Evolutionary conservation across 1,284 basidiomycete species (phyloP).

Genomic region (Tilletia indica): DNA sequence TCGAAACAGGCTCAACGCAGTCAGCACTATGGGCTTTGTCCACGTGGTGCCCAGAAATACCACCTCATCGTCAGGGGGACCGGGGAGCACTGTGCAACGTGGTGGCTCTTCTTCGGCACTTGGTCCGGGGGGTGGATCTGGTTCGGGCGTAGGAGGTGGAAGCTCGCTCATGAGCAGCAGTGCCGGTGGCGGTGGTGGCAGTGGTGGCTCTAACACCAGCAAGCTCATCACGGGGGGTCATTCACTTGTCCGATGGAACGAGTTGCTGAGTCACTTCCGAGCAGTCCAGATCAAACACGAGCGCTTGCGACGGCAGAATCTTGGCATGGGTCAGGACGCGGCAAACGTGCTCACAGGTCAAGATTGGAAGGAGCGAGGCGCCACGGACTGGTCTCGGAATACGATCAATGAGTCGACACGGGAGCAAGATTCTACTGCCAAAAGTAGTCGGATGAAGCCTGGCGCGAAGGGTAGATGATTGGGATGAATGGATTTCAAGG

Average conservation of each 20-base stretch:
- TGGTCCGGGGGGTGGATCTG: constrained; percentile 14
- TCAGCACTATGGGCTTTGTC: constrained; percentile 89
- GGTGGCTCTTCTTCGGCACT: constrained; percentile 16
- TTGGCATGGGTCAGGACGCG: background rate
- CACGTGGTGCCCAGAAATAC: constrained; percentile 72
- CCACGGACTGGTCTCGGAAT: too few relatives aligned
- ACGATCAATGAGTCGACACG: too few relatives aligned
- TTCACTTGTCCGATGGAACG: constrained; percentile 48
- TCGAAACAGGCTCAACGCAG: constrained; percentile 86
- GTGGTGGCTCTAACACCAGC: constrained; percentile 19
- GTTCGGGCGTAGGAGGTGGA: background rate
- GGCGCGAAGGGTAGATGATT: too few relatives aligned
- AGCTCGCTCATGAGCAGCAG: constrained; percentile 1
- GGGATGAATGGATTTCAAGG: too few relatives aligned
- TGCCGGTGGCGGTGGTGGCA: constrained; percentile 16
- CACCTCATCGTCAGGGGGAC: background rate
- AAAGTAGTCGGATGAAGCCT: too few relatives aligned
- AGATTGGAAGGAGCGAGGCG: background rate
- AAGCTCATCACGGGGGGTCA: constrained; percentile 30
- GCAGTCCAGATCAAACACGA: constrained; percentile 51
- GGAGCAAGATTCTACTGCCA: too few relatives aligned
- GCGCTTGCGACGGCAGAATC: constrained; percentile 19
- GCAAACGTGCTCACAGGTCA: background rate
- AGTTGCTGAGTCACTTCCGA: constrained; percentile 50
- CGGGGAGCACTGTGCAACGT: constrained; percentile 18